phyloP scores from a whole-genome alignment of 192 early-diverging fungal genomes.

The Backusella tuberculispora region DNA sequence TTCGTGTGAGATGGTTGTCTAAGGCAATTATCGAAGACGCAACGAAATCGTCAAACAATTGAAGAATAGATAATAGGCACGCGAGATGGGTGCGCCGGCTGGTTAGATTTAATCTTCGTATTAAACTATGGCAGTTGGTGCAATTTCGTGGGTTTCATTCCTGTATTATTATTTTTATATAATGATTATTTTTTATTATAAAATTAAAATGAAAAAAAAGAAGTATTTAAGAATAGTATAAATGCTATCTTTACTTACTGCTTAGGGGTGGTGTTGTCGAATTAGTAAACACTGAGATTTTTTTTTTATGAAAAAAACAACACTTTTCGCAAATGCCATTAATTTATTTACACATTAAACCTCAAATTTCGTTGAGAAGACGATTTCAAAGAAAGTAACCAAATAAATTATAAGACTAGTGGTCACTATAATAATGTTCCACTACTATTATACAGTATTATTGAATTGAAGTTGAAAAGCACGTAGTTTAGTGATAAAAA shows the following conservation, averaged over 20 bases:
- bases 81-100: conserved; percentile 33
- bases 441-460: too few species aligned
- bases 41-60: conserved; percentile 44
- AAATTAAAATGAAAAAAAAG: conserved; percentile 4
- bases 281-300: too few species aligned
- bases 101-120: conserved; percentile 28
- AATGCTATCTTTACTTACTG: background rate
- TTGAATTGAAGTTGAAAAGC: too few species aligned
- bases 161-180: background rate
- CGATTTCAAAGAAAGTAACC: too few species aligned
- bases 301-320: too few species aligned
- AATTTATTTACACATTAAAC: too few species aligned
- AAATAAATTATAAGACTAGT: too few species aligned
- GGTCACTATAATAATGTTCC: too few species aligned
- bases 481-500: too few species aligned
- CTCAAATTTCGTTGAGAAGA: too few species aligned
- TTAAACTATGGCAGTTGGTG: conserved; percentile 24
- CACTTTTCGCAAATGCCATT: too few species aligned
- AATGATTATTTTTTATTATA: background rate
- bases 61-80: conserved; percentile 30
- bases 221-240: background rate
- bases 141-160: conserved; percentile 35
- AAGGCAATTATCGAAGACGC: conserved; percentile 34
- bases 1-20: conserved; percentile 41
- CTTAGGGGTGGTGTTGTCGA: too few species aligned